A percentile compares a stretch with the other conserved stretches of the same genome.
Conservation (phyloP, 2,329 filamentous ascomycete species). For the Fusarium sterilihyphosum region DNA sequence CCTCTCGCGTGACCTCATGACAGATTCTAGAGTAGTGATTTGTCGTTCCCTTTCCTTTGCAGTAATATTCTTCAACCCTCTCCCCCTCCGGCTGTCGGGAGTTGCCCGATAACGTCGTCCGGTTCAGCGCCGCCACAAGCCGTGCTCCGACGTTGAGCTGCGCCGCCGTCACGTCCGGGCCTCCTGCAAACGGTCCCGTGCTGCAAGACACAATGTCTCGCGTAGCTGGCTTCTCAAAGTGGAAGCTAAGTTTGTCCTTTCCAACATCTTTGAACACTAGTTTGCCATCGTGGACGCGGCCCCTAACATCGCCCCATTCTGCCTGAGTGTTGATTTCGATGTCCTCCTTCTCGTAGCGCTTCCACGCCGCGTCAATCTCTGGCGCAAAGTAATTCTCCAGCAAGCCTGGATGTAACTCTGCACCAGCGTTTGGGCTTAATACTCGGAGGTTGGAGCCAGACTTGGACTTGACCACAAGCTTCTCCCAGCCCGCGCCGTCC, state of each 20-base stretch:
- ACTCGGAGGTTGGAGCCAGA: conserved; percentile 58
- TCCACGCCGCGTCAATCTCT: conserved; percentile 64
- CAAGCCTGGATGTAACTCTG: conserved; percentile 54
- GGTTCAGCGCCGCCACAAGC: conserved; percentile 80
- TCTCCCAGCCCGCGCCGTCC: conserved; percentile 63
- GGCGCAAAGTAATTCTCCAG: conserved; percentile 61
- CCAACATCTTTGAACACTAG: conserved; percentile 55
- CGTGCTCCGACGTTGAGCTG: conserved; percentile 75
- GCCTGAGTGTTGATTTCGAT: conserved; percentile 65
- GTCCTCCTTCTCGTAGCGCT: conserved; percentile 55
- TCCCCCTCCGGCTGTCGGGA: conserved; percentile 63
- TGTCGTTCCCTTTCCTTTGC: conserved; percentile 54
- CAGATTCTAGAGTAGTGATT: conserved; percentile 76
- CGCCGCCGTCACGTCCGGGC: conserved; percentile 52
- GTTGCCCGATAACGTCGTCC: conserved; percentile 71
- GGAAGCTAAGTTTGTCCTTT: conserved; percentile 43
- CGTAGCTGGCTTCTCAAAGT: conserved; percentile 58
- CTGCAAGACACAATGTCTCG: conserved; percentile 63
- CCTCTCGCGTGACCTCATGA: conserved; percentile 67
- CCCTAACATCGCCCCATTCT: conserved; percentile 59
- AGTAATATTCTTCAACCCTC: conserved; percentile 62
- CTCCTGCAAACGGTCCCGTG: conserved; percentile 62
- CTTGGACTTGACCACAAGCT: conserved; percentile 57
- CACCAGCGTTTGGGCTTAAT: conserved; percentile 63
- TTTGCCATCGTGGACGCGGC: conserved; percentile 51